Conservation (phyloP, 768 basidiomycete species). For the Agrocybe chaxingu region DNA sequence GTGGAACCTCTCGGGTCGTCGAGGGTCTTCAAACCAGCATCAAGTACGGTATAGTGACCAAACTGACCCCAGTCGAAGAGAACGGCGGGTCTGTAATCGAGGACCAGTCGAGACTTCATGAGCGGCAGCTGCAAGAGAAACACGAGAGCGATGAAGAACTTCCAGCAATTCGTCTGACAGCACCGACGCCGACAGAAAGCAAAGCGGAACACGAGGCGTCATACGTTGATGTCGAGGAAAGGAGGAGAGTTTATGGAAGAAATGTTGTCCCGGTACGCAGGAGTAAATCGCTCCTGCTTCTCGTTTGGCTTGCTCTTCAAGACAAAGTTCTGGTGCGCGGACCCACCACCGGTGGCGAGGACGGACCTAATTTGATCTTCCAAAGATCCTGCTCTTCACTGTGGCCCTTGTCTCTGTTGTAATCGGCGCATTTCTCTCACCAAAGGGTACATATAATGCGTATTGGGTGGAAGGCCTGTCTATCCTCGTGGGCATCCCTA, state of each 20-base stretch:
- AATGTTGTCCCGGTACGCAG: constrained; percentile 73
- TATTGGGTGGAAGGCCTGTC: constrained; percentile 97
- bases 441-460: constrained; percentile 66
- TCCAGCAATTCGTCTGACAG: constrained; percentile 37
- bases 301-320: constrained; percentile 86
- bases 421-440: constrained; percentile 81
- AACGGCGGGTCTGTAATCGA: constrained; percentile 5
- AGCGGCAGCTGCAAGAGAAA: constrained; percentile 25
- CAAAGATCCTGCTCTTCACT: constrained; percentile 81
- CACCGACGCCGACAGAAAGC: constrained; percentile 24
- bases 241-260: constrained; percentile 67
- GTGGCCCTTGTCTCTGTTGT: constrained; percentile 92
- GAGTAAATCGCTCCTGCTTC: constrained; percentile 62
- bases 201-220: constrained; percentile 11
- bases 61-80: constrained; percentile 6
- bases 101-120: constrained; percentile 11
- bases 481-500: constrained; percentile 71
- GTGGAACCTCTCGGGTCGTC: constrained; percentile 67
- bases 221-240: constrained; percentile 52
- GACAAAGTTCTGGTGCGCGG: constrained; percentile 82
- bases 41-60: constrained; percentile 40
- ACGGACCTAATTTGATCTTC: background rate
- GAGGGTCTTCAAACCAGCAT: constrained; percentile 70
- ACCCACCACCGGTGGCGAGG: background rate
- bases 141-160: constrained; percentile 20